Conservation (phyloP, 2,329 filamentous ascomycete genomes). For the Colletotrichum orchidophilum region DNA sequence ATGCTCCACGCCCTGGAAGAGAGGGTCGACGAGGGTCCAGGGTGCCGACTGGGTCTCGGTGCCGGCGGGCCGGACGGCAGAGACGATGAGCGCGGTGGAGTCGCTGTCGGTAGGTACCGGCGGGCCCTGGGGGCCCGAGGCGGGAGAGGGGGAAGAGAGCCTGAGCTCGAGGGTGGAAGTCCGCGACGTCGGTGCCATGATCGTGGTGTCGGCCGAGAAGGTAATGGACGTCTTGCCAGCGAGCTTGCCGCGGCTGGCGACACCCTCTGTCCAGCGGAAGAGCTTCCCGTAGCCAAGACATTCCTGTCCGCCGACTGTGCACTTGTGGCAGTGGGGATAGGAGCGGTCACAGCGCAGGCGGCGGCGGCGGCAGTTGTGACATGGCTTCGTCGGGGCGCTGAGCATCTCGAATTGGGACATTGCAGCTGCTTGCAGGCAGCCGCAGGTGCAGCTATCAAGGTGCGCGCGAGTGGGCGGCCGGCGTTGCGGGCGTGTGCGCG, state of each 20-base stretch:
- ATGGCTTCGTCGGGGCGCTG: conserved; percentile 40
- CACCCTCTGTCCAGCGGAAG: conserved; percentile 61
- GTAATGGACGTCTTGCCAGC: conserved; percentile 51
- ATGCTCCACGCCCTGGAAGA: conserved; percentile 64
- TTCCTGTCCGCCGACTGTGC: conserved; percentile 55
- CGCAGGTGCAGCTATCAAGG: background rate
- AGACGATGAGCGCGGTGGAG: conserved; percentile 37
- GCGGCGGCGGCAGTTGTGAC: conserved; percentile 64
- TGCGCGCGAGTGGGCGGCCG: conserved; percentile 4
- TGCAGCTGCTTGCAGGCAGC: background rate
- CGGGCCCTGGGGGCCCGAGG: background rate
- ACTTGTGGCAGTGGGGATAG: conserved; percentile 62
- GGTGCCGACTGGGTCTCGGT: conserved; percentile 40
- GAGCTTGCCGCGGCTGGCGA: conserved; percentile 53
- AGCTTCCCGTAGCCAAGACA: conserved; percentile 64
- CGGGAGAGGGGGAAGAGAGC: background rate
- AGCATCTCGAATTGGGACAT: conserved; percentile 29
- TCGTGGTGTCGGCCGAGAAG: conserved; percentile 15
- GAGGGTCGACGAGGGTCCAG: conserved; percentile 52
- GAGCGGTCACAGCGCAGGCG: conserved; percentile 63
- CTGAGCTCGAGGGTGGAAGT: background rate
- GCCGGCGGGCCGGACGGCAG: conserved; percentile 26
- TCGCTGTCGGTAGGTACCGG: background rate
- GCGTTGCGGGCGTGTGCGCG: background rate
- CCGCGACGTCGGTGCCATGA: background rate